Base-by-base conservation (phyloP, 441 rosid species). In the Populus trichocarpa region DNA sequence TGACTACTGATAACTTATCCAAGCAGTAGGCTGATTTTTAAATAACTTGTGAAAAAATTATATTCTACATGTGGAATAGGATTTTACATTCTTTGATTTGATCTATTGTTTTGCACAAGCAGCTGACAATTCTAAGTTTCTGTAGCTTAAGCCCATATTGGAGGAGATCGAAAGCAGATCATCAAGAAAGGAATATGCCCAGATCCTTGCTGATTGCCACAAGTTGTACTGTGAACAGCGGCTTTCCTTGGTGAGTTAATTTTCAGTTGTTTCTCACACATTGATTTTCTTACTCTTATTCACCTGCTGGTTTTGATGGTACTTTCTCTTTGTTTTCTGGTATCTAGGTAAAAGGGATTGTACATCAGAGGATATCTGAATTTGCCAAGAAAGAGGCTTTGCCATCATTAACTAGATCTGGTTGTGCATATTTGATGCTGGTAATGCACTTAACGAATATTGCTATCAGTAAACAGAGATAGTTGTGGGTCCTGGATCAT, bases 401-500 rank as follows among this genome's bases (percentile, higher is more conserved):
- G 87, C 96, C 98, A 70, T 91, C 97, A 38, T 87, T 96, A 89
- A 96, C 98, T 57, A 91, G 99, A 88, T 90, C 98, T 67, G 98
- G 99, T 74, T 96, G 99, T 87, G 95, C 98, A 75, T 96, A 96
- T 83, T 87, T 96, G 74, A 93, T 90, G 92, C 98, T 91, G 97
- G 99, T 95, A 88, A 32, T 70, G 76, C 81, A 23, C 13, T 28
- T 40, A 63, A 71, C 46, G 16, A 30, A 20, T 46, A 28, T 32
- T 36, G 14, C 61, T 20, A 28, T 71, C 25, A 14, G 67, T 35
- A 50, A 14, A 35, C 69, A 18, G 28, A 38, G 70, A 46, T 72
- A 66, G 63, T 66, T 66, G 35, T 38, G 42, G 33, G 25, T 8
- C 38, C 9, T 71, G 61, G 42, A 26, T 18, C 11, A 20, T 77